A percentile compares a stretch with the other conserved stretches of the same genome.
phyloP scores from a whole-genome alignment of 768 basidiomycete genomes.

The Mrakia blollopis region DNA sequence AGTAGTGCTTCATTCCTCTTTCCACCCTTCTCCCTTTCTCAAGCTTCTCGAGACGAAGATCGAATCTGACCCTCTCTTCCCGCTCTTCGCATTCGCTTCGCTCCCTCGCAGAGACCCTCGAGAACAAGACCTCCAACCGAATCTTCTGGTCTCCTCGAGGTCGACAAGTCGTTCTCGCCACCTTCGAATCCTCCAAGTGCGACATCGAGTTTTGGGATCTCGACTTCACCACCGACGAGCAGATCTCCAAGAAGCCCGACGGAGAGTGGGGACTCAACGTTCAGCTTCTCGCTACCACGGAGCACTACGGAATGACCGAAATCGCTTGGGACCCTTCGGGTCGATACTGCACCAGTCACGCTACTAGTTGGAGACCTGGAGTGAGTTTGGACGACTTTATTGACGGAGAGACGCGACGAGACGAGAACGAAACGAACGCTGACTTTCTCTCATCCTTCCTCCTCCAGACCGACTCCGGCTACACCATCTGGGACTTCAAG shows the following conservation, averaged over 20 bases:
- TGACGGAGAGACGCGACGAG: not conserved
- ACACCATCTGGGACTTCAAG: constrained; percentile 94
- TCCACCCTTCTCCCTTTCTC: not conserved
- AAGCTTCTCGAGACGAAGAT: not conserved
- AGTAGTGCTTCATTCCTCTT: constrained; percentile 30
- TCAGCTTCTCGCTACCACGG: constrained; percentile 74
- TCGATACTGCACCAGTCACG: constrained; percentile 84
- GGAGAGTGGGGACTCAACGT: constrained; percentile 83
- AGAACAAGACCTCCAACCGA: constrained; percentile 81
- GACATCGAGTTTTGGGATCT: constrained; percentile 99
- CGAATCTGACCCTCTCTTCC: not conserved
- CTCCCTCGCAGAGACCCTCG: constrained; percentile 57
- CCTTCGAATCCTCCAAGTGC: constrained; percentile 92
- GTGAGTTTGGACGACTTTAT: constrained; percentile 50
- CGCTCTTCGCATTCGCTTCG: not conserved
- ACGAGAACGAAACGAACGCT: not conserved
- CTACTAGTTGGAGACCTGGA: constrained; percentile 90
- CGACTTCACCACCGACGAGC: constrained; percentile 65
- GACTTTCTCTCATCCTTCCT: not conserved
- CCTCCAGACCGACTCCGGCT: constrained; percentile 86
- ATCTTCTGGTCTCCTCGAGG: constrained; percentile 96
- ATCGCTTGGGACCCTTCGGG: constrained; percentile 98
- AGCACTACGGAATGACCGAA: constrained; percentile 96
- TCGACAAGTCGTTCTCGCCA: constrained; percentile 90
- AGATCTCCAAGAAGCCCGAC: constrained; percentile 37